These are phyloP conservation scores for Neckera pumila DNA, from an alignment of 225 moss, liverwort and hornwort genomes.

Conservation along the genomic window DNA sequence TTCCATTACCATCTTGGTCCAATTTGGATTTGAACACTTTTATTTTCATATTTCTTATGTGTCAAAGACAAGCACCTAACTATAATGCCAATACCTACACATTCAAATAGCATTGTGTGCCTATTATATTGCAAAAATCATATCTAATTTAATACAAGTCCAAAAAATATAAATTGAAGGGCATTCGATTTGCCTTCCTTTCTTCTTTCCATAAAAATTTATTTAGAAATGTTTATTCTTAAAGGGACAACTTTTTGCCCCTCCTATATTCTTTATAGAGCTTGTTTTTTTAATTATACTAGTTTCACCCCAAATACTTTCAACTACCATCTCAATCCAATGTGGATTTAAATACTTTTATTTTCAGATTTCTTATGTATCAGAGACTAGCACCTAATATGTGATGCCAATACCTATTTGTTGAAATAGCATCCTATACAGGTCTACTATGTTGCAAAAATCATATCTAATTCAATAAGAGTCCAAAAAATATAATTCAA, in stretches of 20 bases:
- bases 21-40: background rate
- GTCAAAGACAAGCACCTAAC: accelerated
- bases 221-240: background rate
- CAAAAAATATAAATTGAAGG: background rate
- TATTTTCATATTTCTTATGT: accelerated
- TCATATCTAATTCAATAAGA: background rate
- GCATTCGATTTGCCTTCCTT: background rate
- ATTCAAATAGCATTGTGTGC: background rate
- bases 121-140: background rate
- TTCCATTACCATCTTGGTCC: background rate
- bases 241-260: background rate
- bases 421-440: too few species aligned
- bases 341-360: background rate
- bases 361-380: background rate
- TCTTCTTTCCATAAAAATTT: background rate
- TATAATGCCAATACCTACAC: background rate
- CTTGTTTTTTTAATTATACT: background rate
- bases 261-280: background rate
- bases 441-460: background rate
- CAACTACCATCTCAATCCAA: background rate
- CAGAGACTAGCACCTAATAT: accelerated
- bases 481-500: background rate
- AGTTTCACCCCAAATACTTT: background rate
- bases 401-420: background rate
- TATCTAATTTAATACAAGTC: background rate